Conservation (phyloP, 83 land plant species). For the Picea mariana region DNA sequence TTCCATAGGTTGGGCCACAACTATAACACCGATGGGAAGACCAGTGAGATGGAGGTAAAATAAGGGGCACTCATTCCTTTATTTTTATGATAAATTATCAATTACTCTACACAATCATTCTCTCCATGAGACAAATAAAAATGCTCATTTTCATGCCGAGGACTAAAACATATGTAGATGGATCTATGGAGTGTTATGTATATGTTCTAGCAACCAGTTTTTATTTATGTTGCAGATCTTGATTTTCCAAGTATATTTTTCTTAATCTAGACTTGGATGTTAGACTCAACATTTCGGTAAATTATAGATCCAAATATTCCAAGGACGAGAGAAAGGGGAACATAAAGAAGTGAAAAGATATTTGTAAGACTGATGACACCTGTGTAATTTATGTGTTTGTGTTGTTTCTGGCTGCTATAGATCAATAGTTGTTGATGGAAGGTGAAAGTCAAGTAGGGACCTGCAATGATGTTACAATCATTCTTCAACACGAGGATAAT, state of each 20-base stretch:
- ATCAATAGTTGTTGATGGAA: conserved; percentile 85
- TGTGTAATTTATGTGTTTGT: conserved; percentile 97
- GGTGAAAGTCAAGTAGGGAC: conserved; percentile 95
- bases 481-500: conserved; percentile 79
- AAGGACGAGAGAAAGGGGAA: conserved; percentile 24
- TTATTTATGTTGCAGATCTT: conserved; percentile 84
- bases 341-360: conserved; percentile 45
- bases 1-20: no score
- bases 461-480: conserved; percentile 92
- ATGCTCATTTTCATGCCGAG: no score
- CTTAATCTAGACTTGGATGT: conserved; percentile 62
- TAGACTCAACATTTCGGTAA: conserved; percentile 50
- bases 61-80: no score
- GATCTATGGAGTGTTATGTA: conserved; percentile 72
- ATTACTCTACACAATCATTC: no score
- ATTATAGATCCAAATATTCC: conserved; percentile 1
- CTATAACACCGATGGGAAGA: no score
- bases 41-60: no score
- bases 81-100: no score
- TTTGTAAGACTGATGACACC: conserved; percentile 87
- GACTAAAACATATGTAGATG: no score
- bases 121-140: no score
- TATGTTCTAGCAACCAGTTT: conserved; percentile 97
- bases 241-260: conserved; percentile 76
- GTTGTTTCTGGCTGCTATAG: conserved; percentile 85